Conservation (phyloP, 495 filamentous ascomycete species). For the Annulohypoxylon maeteangense region DNA sequence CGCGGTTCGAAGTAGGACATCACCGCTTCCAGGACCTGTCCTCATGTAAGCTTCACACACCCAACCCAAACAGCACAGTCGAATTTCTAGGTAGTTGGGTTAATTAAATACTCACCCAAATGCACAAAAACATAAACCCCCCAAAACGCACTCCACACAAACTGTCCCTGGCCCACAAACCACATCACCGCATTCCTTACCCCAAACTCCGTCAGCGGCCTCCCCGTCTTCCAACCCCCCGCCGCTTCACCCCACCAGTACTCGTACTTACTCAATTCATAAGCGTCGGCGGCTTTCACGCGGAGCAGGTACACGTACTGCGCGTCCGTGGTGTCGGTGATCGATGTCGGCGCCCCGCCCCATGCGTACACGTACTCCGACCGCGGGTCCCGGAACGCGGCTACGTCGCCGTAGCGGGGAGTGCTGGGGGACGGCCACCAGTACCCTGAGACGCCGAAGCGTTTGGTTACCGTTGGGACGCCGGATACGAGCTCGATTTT, state of each 20-base stretch:
- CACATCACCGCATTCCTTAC: constrained; percentile 48
- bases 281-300: constrained; percentile 48
- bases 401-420: constrained; percentile 50
- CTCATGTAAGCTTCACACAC: neutral
- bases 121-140: constrained; percentile 49
- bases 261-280: constrained; percentile 49
- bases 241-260: constrained; percentile 51
- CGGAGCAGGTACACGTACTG: constrained; percentile 52
- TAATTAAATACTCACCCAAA: constrained; percentile 37
- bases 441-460: constrained; percentile 47
- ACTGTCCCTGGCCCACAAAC: constrained; percentile 48
- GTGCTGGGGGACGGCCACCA: constrained; percentile 46
- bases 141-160: constrained; percentile 48
- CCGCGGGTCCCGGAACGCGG: constrained; percentile 50
- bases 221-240: constrained; percentile 44
- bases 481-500: constrained; percentile 46
- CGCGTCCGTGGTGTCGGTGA: constrained; percentile 25
- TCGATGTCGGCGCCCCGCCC: constrained; percentile 47
- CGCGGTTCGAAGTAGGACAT: constrained; percentile 46
- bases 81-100: too few relatives aligned
- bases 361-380: constrained; percentile 51
- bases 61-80: too few relatives aligned
- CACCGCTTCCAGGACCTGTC: constrained; percentile 23
- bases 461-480: constrained; percentile 48
- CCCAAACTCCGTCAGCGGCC: constrained; percentile 41